Base-by-base conservation (phyloP, 139 green algal species). In the Penium margaritaceum region DNA sequence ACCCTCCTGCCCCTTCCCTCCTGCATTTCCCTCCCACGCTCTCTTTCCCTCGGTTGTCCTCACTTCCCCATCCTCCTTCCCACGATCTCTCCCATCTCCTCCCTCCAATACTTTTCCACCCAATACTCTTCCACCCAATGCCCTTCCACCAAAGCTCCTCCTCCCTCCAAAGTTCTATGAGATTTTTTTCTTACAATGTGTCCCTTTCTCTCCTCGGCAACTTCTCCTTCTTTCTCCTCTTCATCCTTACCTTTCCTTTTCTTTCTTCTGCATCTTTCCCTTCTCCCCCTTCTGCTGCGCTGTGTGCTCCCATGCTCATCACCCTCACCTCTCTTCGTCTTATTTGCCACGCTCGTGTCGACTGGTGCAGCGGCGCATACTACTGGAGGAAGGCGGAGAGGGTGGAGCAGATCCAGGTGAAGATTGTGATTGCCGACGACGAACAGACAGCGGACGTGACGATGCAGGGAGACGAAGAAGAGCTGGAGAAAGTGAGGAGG, bases 381-480 rank as follows among this genome's bases (percentile, higher is more conserved):
- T 87, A 87, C 70, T 79, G 78, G 77, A 69, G 63, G 3, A 82
- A 81, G 47, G 83, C 75, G 17, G 60, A 35, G 29, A 51, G 81
- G 14, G 78, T 69, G 35, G 81, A 87, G 67, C n/a, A 85, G 63
- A 82, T 86, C 17, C 76, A 83, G 46, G 83, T 87, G 39, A 87
- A 87, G 67, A 82, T 87, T 77, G 76, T 87, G 14, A 80, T 80
- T 21, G 36, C 41, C 6, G 83, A 87, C 44, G 77, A 87, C 69
- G 83, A 86, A 19, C 41, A 51, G 69, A 73, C 46, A 27, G 81
- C 77, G 0, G 83, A 87, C 60, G 62, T 87, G 24, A 72, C 78
- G n/a, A 34, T 87, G 12, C 62, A 87, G 47, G 80, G 81, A 19
- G 77, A 83, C 63, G 67, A 83, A 21, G 83, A 85, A 29, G 78